A percentile compares a stretch with the other conserved stretches of the same genome.
These are phyloP conservation scores for Medicago arabica DNA, from an alignment of 306 rosid genomes.

Conservation along the genomic window DNA sequence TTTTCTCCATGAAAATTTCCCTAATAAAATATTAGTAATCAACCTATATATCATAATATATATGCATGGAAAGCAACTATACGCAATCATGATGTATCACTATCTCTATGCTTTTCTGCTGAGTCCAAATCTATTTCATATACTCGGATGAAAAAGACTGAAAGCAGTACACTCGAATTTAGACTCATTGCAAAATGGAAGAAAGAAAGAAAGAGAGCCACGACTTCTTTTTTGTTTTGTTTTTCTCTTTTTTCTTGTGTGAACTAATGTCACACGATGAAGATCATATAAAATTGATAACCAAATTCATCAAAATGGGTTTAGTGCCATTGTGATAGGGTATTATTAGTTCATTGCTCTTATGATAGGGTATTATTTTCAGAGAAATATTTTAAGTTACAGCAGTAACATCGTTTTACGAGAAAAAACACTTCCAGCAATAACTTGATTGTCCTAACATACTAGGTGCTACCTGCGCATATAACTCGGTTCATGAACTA, in stretches of 20 bases:
- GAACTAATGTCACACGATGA: background rate
- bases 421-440: too few species aligned
- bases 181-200: conserved; percentile 18
- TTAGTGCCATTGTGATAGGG: background rate
- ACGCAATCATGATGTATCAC: conserved; percentile 30
- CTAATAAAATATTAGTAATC: background rate
- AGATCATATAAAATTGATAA: background rate
- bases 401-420: too few species aligned
- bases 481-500: too few species aligned
- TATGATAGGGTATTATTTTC: too few species aligned
- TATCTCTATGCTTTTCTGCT: conserved; percentile 38
- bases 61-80: conserved; percentile 52
- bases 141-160: conserved; percentile 31
- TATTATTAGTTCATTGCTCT: too few species aligned
- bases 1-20: background rate
- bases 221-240: background rate
- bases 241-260: background rate
- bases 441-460: too few species aligned
- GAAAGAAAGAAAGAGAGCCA: conserved; percentile 25
- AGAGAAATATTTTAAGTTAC: too few species aligned
- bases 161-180: conserved; percentile 34
- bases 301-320: background rate
- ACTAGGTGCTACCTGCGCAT: too few species aligned
- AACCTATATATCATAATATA: background rate
- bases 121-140: conserved; percentile 34